phyloP scores from a whole-genome alignment of 208 protist species.

The Naegleria gruberi region DNA sequence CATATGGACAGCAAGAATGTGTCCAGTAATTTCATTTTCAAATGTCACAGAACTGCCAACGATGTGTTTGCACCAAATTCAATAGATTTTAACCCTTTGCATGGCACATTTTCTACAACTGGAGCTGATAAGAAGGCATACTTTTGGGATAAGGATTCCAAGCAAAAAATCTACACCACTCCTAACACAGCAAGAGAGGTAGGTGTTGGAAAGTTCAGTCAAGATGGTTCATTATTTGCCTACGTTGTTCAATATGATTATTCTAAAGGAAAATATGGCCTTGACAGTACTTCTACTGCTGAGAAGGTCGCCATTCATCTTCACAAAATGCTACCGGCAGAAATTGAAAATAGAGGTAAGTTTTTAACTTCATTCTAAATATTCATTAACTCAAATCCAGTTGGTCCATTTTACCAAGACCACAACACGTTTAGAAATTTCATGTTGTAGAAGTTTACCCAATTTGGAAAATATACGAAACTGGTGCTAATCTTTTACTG shows the following conservation, averaged over 20 bases:
- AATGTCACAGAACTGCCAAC: not conserved
- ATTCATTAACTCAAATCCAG: not conserved
- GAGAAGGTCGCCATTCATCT: not conserved
- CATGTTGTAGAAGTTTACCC: too few relatives aligned
- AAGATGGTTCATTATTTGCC: not conserved
- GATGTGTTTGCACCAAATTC: not conserved
- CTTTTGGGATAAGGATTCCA: slow-evolving; percentile 7
- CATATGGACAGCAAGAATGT: not conserved
- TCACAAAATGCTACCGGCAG: not conserved
- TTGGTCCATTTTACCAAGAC: too few relatives aligned
- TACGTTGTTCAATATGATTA: not conserved
- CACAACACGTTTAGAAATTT: too few relatives aligned
- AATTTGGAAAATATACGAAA: too few relatives aligned
- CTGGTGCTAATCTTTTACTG: too few relatives aligned
- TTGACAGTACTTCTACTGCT: not conserved
- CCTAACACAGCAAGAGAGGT: not conserved
- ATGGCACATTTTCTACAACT: not conserved
- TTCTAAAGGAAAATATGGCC: not conserved
- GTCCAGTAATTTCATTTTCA: not conserved
- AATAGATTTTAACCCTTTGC: not conserved
- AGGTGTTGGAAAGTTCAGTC: not conserved
- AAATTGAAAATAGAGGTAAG: not conserved
- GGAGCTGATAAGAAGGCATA: not conserved
- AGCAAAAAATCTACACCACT: not conserved
- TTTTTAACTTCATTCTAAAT: not conserved